Evolutionary conservation across 2,329 filamentous ascomycete genomes (phyloP).

Genomic region (Metarhizium sp.): DNA sequence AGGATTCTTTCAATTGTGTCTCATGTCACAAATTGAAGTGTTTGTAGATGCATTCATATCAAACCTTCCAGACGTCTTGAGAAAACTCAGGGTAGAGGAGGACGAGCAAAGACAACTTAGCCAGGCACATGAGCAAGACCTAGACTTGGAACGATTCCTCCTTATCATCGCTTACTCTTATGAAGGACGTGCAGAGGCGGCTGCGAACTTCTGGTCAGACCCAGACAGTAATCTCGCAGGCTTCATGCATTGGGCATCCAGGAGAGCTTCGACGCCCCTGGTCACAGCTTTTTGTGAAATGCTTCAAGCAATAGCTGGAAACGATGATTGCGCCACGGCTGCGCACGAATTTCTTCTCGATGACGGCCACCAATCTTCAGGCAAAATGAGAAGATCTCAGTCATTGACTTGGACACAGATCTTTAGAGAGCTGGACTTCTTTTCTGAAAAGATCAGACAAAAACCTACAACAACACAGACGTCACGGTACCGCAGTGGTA

Average conservation of each 20-base stretch:
- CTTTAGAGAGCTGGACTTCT: slow-evolving; percentile 80
- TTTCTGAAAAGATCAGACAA: slow-evolving; percentile 69
- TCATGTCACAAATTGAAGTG: slow-evolving; percentile 75
- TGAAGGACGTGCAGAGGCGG: slow-evolving; percentile 74
- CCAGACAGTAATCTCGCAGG: slow-evolving; percentile 88
- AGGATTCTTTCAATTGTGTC: slow-evolving; percentile 57
- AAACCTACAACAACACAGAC: slow-evolving; percentile 42
- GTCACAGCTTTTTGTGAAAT: slow-evolving; percentile 96
- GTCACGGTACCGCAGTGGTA: slow-evolving; percentile 43
- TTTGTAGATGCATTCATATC: slow-evolving; percentile 91
- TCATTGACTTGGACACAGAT: slow-evolving; percentile 92
- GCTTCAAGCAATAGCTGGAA: slow-evolving; percentile 78
- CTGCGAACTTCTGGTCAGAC: slow-evolving; percentile 84
- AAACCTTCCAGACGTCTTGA: slow-evolving; percentile 86
- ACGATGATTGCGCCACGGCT: slow-evolving; percentile 70
- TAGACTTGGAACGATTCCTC: slow-evolving; percentile 81
- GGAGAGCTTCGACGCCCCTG: slow-evolving; percentile 87
- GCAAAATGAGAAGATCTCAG: slow-evolving; percentile 71
- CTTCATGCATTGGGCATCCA: slow-evolving; percentile 95
- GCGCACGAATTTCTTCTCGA: slow-evolving; percentile 87
- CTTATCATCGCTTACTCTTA: slow-evolving; percentile 89
- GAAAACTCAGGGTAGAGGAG: slow-evolving; percentile 77
- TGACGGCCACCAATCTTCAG: slow-evolving; percentile 63
- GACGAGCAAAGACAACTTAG: slow-evolving; percentile 72
- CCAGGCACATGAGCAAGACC: slow-evolving; percentile 55